A percentile compares a stretch with the other conserved stretches of the same genome.
Evolutionary conservation across 305 asterid genomes (phyloP).

Genomic region (Solanum hybrid): DNA sequence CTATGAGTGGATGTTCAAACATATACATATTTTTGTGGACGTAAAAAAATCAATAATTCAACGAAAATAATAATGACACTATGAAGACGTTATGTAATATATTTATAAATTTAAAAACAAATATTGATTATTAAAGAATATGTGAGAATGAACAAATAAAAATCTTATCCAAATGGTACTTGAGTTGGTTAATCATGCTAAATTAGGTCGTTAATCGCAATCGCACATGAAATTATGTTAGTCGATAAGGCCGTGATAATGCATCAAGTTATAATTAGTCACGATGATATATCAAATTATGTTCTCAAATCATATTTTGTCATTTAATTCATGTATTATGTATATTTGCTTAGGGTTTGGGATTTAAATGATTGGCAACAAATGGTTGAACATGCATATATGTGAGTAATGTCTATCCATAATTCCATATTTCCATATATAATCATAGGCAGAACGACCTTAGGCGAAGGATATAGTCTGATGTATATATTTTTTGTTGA

Average conservation of each 20-base stretch:
- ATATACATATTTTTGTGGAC: background rate
- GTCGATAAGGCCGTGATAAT: background rate
- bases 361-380: conserved; percentile 9
- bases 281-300: background rate
- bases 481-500: too few species aligned
- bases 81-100: background rate
- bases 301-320: background rate
- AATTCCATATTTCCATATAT: background rate
- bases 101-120: background rate
- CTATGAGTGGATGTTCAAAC: background rate
- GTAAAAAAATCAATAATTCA: background rate
- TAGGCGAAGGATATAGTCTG: background rate
- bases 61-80: conserved; percentile 2
- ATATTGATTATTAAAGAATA: background rate
- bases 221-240: background rate
- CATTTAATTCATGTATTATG: background rate
- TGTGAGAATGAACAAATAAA: background rate
- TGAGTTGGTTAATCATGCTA: background rate
- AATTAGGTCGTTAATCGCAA: background rate
- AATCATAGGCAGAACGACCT: background rate
- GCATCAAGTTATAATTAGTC: background rate
- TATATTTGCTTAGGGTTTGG: background rate
- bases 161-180: background rate
- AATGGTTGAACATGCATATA: conserved; percentile 1
- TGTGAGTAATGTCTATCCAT: conserved; percentile 8